Base-by-base conservation (phyloP, 148 eudicot genomes). In the Rhododendron ferrugineum region DNA sequence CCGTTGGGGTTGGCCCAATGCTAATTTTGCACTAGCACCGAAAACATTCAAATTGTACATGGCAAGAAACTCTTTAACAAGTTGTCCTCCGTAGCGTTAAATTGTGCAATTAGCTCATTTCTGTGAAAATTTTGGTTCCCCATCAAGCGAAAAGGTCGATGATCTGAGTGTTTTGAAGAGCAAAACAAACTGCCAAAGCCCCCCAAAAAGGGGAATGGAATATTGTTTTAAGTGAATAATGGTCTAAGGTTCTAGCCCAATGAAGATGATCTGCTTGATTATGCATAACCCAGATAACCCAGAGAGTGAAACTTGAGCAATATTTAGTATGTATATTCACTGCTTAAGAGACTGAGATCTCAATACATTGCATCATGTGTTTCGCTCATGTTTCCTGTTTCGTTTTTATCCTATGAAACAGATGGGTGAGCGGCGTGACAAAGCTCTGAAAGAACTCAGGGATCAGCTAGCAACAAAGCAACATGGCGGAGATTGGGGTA, bases 361-460 rank as follows among this genome's bases (percentile, higher is more conserved):
- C 64, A 50, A 30, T 32, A 5, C 9, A 7, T 80, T 3, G 22
- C n/a, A 56, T 52, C 30, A 6, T 23, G 50, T 10, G 15, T 22
- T 77, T 78, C 4, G 44, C 40, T 79, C 22, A 50, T 81, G n/a
- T 54, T 22, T 44, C 32, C 34, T 32, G 11, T 22, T 7, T 49
- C 23, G 26, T 23, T 76, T 76, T 18, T 44, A 30, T 79, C 26
- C 64, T 26, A 58, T 37, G 50, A 28, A 80, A 52, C 87, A 96
- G 99, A 90, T 90, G 94, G 98, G 95, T 78, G 99, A 96, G 83
- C 87, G 92, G 83, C 87, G 95, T 79, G 98, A 96, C 88, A 93
- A 91, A 90, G 97, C 94, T 44, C 87, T 96, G 32, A 93, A 94
- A 86, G 97, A 96, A 86, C 89, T 96, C 49, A 90, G 92, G 87